A percentile compares a stretch with the other conserved stretches of the same genome.
Evolutionary conservation across 768 basidiomycete species (phyloP).

Genomic region (Psilocybe azurescens): DNA sequence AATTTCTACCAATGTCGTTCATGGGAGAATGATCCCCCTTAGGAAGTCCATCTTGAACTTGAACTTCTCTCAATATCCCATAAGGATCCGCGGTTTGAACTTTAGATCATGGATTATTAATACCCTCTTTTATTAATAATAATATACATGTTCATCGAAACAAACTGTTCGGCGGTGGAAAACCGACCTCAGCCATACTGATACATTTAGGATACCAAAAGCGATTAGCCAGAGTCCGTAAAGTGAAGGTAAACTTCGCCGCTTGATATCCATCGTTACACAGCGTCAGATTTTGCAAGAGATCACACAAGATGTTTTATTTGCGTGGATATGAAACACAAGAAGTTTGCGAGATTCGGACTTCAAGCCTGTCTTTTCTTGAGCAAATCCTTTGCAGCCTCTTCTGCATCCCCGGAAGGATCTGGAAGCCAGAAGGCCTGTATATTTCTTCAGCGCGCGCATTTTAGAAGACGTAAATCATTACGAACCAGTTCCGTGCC

Average conservation of each 20-base stretch:
- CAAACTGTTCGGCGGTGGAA: background rate
- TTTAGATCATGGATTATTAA: background rate
- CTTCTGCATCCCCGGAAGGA: conserved; percentile 68
- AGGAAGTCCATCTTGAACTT: no score
- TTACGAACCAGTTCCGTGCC: conserved; percentile 72
- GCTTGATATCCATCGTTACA: background rate
- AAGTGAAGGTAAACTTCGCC: background rate
- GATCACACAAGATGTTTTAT: background rate
- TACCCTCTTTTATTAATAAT: background rate
- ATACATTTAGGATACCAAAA: background rate
- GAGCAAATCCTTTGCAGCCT: conserved; percentile 71
- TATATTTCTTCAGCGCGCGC: conserved; percentile 4
- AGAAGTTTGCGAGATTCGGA: background rate
- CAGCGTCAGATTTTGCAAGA: background rate
- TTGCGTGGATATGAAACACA: background rate
- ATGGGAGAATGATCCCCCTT: background rate
- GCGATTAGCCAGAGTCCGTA: background rate
- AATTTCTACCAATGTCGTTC: background rate
- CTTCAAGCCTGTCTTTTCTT: conserved; percentile 45
- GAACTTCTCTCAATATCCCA: background rate
- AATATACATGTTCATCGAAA: background rate
- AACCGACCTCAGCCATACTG: background rate
- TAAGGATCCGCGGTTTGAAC: background rate
- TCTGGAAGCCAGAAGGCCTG: conserved; percentile 60
- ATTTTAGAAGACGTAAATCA: background rate